phyloP scores from a whole-genome alignment of 495 filamentous ascomycete genomes.

The Penicillium pancosmium region DNA sequence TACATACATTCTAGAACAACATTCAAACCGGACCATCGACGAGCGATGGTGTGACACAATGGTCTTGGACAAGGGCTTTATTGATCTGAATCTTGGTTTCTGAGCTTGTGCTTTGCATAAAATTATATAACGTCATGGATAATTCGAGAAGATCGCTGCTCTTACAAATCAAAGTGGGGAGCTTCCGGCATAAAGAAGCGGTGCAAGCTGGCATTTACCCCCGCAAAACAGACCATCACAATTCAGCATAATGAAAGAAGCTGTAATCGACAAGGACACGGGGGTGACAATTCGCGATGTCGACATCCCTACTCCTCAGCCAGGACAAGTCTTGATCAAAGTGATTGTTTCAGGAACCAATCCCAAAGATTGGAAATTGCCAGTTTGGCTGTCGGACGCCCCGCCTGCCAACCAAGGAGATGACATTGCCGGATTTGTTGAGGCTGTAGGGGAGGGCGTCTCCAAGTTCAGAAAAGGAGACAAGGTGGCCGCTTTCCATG shows the following conservation, averaged over 20 bases:
- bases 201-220: background rate
- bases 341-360: background rate
- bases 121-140: background rate
- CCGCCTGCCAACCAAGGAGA: background rate
- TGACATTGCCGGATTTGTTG: background rate
- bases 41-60: too few species aligned
- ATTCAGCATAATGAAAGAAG: background rate
- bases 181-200: background rate
- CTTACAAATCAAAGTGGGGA: slow-evolving; percentile 1
- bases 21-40: too few species aligned
- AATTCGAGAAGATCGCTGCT: background rate
- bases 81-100: too few species aligned
- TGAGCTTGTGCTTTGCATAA: background rate
- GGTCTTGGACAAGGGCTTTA: too few species aligned
- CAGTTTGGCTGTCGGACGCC: background rate
- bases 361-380: background rate
- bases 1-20: too few species aligned
- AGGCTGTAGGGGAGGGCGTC: background rate
- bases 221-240: background rate
- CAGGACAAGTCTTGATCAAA: background rate
- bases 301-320: background rate
- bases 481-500: background rate
- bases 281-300: background rate
- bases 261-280: background rate
- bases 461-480: background rate